Conservation (phyloP, 768 basidiomycete genomes). For the Leccinum pellstonianum region DNA sequence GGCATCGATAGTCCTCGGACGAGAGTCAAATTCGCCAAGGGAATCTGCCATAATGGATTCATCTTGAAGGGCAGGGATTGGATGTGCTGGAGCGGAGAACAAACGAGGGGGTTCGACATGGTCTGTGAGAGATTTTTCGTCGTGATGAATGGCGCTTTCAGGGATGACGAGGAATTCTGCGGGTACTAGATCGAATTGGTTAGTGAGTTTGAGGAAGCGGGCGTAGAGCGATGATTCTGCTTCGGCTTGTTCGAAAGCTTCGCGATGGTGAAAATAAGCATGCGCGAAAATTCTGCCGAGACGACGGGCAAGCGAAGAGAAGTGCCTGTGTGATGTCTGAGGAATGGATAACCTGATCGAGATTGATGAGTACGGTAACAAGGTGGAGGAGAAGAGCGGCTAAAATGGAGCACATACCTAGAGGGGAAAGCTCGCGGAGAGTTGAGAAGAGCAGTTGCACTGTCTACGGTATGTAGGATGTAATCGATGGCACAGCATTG, state of each 20-base stretch:
- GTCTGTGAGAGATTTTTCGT: constrained; percentile 24
- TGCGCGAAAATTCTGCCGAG: constrained; percentile 95
- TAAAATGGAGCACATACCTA: constrained; percentile 48
- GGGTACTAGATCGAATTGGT: constrained; percentile 79
- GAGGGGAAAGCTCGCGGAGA: constrained; percentile 91
- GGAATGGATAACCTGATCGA: constrained; percentile 73
- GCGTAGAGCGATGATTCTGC: constrained; percentile 88
- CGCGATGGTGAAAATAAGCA: constrained; percentile 93
- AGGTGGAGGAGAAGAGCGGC: constrained; percentile 16
- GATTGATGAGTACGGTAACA: constrained; percentile 21
- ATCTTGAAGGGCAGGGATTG: constrained; percentile 15
- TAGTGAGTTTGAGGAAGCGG: constrained; percentile 82
- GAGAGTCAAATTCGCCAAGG: constrained; percentile 7
- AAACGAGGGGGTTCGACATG: constrained; percentile 41
- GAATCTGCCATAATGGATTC: constrained; percentile 11
- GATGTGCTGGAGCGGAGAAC: constrained; percentile 41
- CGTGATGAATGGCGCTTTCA: constrained; percentile 36
- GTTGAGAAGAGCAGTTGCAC: constrained; percentile 88
- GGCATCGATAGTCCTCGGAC: constrained; percentile 23
- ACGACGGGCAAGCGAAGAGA: constrained; percentile 84
- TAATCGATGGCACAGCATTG: constrained; percentile 99
- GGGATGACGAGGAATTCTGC: constrained; percentile 83
- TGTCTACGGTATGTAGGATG: constrained; percentile 89
- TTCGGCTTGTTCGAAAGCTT: constrained; percentile 87
- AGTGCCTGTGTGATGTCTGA: constrained; percentile 78